Evolutionary conservation across 2,329 filamentous ascomycete species (phyloP).

Genomic region (Metarhizium album): DNA sequence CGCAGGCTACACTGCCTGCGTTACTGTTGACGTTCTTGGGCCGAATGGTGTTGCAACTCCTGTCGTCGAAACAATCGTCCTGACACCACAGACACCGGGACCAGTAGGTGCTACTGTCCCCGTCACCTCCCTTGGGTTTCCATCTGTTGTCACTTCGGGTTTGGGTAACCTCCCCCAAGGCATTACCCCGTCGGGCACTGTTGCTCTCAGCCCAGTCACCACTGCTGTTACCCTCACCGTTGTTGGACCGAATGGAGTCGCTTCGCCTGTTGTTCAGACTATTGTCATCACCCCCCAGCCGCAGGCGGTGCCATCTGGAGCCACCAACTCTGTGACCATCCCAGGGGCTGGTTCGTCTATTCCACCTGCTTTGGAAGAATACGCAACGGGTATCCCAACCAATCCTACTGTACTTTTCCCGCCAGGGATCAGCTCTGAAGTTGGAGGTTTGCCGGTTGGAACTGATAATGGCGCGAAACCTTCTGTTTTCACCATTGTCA

Average conservation of each 20-base stretch:
- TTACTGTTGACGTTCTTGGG: constrained; percentile 22
- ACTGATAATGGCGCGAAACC: constrained; percentile 15
- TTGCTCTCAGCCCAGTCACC: constrained; percentile 13
- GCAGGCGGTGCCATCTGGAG: constrained; percentile 9
- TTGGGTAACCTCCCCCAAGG: constrained; percentile 13
- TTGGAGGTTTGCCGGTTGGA: constrained; percentile 10
- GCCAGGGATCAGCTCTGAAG: constrained; percentile 11
- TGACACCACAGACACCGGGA: constrained; percentile 8
- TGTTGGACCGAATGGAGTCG: constrained; percentile 21
- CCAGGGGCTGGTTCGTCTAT: constrained; percentile 8
- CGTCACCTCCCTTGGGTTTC: constrained; percentile 9
- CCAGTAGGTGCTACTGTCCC: constrained; percentile 7
- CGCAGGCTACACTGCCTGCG: constrained; percentile 16
- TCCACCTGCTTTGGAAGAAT: constrained; percentile 16
- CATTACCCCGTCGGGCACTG: constrained; percentile 6
- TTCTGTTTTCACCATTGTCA: constrained; percentile 15
- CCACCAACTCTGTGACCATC: constrained; percentile 8
- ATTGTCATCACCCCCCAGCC: constrained; percentile 17
- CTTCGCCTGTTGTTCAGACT: constrained; percentile 21
- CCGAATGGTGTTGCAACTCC: constrained; percentile 21
- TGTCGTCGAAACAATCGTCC: constrained; percentile 16
- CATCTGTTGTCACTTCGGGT: constrained; percentile 11
- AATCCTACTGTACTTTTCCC: constrained; percentile 7
- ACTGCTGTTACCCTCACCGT: constrained; percentile 20
- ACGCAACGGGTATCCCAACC: constrained; percentile 10